Base-by-base conservation (phyloP, 2,329 filamentous ascomycete species). In the Penicillium sp. region DNA sequence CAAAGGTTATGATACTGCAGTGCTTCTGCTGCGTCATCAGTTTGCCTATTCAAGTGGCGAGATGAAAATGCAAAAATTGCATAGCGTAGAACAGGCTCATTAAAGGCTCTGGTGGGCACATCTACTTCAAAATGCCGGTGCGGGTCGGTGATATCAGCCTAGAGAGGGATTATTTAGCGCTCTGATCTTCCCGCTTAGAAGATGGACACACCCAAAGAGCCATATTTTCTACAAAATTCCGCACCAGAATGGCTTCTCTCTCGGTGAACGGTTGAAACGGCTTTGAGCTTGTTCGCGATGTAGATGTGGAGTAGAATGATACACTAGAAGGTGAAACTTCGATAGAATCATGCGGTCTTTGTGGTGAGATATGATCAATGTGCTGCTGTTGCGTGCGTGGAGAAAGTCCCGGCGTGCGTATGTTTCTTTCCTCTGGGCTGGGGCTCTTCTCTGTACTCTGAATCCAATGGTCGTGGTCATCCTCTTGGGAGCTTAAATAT, bases 51-150 rank as follows among this genome's bases (percentile, higher is more conserved):
- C 7, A 73, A 60, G 59, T 74, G 72, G 9, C 70, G 67, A 1
- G 72, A 72, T 3, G 70, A 69, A 39, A 74, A 63, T n/a, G 72
- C 71, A 50, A 74, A 66, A 1, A 74, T 64, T 0, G 72, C 67
- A 48, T 65, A 68, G 3, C 71, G 65, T 22, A 75, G 59, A 47
- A 74, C 68, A 0, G 71, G 69, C 16, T 70, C 65, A 2, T 66
- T 64, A 14, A 74, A 58, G 9, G 71, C 69, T 52, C 66, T 63
- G 10, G 62, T 60, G 0, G 72, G 70, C 2, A 73, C 65, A 29
- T 71, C 65, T n/a, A 65, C 60, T 4, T 67, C 69, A 54, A 73
- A 74, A 52, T 73, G 71, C 9, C 66, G 63, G 26, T 65, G 54
- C 1, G 66, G 62, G 35, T 74, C 72, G 6, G 70, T 71, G 11